Percentiles rank a stretch among this genome's conserved stretches.
phyloP scores from a whole-genome alignment of 2,329 filamentous ascomycete genomes.

The Fusarium hainanense region DNA sequence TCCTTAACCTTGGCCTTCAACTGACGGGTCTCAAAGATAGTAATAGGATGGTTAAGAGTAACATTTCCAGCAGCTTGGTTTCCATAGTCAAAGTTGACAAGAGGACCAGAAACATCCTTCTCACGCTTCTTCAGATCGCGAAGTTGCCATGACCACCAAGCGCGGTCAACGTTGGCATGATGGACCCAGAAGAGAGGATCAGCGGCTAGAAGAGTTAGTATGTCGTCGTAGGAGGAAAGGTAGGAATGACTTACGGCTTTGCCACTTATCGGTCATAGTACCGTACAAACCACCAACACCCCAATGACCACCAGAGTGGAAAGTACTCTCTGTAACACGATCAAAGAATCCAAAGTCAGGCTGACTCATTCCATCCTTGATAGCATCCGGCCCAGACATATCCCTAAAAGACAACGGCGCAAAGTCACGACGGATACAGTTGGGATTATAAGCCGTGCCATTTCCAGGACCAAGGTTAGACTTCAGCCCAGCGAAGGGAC shows the following conservation, averaged over 20 bases:
- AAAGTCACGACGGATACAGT: slow-evolving; percentile 29
- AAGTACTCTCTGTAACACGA: slow-evolving; percentile 33
- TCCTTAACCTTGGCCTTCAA: slow-evolving; percentile 20
- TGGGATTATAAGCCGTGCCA: slow-evolving; percentile 10
- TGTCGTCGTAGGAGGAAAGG: fast-evolving
- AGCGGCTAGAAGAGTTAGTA: slow-evolving; percentile 7
- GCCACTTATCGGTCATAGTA: slow-evolving; percentile 35
- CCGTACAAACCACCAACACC: slow-evolving; percentile 48
- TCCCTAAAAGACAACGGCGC: slow-evolving; percentile 25
- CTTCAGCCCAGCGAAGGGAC: slow-evolving; percentile 41
- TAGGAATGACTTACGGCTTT: slow-evolving; percentile 4
- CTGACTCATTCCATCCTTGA: slow-evolving; percentile 37
- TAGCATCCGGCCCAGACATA: slow-evolving; percentile 19
- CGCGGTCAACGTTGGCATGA: slow-evolving; percentile 46
- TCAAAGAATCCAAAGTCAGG: slow-evolving; percentile 37
- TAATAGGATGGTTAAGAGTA: slow-evolving; percentile 4
- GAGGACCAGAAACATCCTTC: slow-evolving; percentile 25
- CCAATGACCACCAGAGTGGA: slow-evolving; percentile 46
- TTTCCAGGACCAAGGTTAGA: slow-evolving; percentile 22
- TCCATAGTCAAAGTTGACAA: slow-evolving; percentile 26
- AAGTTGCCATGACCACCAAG: slow-evolving; percentile 42
- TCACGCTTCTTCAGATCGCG: slow-evolving; percentile 17
- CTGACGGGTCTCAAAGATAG: slow-evolving; percentile 13
- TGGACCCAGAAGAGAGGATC: slow-evolving; percentile 48
- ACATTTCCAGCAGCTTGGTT: slow-evolving; percentile 19